phyloP scores from a whole-genome alignment of 257 asterid genomes.

The Thymus mandschuricus region DNA sequence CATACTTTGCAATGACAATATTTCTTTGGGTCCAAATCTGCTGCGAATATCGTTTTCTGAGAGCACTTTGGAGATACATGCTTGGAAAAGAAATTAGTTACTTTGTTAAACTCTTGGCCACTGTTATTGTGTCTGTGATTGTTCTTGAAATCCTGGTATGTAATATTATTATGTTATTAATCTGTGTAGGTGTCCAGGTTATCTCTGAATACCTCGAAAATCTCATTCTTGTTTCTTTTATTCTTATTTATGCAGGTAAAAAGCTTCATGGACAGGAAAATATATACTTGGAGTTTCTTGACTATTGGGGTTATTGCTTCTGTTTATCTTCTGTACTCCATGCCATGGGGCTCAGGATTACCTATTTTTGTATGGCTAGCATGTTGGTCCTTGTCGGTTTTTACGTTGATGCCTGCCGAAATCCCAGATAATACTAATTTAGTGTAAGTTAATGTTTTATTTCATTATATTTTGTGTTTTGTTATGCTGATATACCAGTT shows the following conservation, averaged over 20 bases:
- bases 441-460: constrained; percentile 61
- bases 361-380: constrained; percentile 71
- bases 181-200: constrained; percentile 27
- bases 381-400: constrained; percentile 79
- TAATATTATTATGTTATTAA: constrained; percentile 20
- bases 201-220: constrained; percentile 14
- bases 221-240: constrained; percentile 30
- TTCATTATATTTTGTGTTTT: not conserved
- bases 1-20: constrained; percentile 81
- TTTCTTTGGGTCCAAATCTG: constrained; percentile 89
- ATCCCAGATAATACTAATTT: constrained; percentile 90
- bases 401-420: constrained; percentile 98
- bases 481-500: not conserved
- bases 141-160: constrained; percentile 93
- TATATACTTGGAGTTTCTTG: constrained; percentile 90
- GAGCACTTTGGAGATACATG: constrained; percentile 64
- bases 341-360: constrained; percentile 57
- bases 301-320: constrained; percentile 69
- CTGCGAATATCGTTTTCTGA: constrained; percentile 69
- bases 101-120: constrained; percentile 54
- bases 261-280: constrained; percentile 82
- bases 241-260: constrained; percentile 61
- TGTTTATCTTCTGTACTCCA: constrained; percentile 57
- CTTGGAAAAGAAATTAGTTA: constrained; percentile 47
- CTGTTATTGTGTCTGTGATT: constrained; percentile 55